Evolutionary conservation across 2,329 filamentous ascomycete species (phyloP), one percentile per base, ranked within the genome.

Genomic region (Colletotrichum caudatum): DNA sequence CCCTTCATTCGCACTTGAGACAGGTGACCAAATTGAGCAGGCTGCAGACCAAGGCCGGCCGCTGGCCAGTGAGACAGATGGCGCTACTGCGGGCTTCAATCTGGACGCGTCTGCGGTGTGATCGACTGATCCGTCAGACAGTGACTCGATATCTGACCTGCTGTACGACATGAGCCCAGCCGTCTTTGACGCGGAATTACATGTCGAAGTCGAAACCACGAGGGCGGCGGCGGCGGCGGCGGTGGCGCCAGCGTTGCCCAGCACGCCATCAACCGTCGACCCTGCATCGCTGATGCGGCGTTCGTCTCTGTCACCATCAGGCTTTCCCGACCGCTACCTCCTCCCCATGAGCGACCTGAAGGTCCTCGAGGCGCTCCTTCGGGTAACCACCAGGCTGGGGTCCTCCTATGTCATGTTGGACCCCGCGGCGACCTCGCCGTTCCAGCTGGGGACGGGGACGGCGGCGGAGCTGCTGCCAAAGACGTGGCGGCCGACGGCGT

Each of bases 401-500:
- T 81, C 81, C 64, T 77, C 77, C 2, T 76, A 80, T 1, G 66
- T 78, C 23, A 76, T 88, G 57, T 89, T 86, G 86, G 81, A 82
- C 16, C 76, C 88, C 5, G 77, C 81, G 20, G 81, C 84, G 29
- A 76, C 79, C 35, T 88, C 87, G 1, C 84, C 85, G 4, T 89
- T 89, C 78, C 75, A 78, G 76, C 69, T 74, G 29, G 77, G 78
- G 61, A 70, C 63, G 18, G 77, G 74, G 29, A 78, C 78, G 56
- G 73, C 81, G 75, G 51, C 78, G 11, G 74, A 80, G 16, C 79
- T 83, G 58, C 78, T 89, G 9, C 86, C 86, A 2, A 57, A 67
- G 18, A 81, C 85, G 48, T 85, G 87, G 79, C 84, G 81, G 41
- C 88, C 88, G 16, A 89, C 87, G 0, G 65, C 79, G 12, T 81